Conservation (phyloP, 768 basidiomycete genomes). For the Leccinum arenicola region DNA sequence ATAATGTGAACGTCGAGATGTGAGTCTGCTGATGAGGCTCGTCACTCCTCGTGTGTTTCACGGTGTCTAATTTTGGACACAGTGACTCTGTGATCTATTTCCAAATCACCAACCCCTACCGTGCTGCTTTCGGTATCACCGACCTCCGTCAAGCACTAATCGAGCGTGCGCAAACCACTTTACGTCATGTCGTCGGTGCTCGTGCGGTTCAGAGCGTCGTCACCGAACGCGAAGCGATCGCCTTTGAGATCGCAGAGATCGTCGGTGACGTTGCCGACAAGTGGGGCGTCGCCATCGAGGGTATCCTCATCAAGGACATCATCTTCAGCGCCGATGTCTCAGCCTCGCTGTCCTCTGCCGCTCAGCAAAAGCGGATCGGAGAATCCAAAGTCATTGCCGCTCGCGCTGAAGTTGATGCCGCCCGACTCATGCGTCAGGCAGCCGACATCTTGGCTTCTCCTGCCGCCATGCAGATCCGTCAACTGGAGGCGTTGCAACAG, state of each 20-base stretch:
- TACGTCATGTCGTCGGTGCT: slow-evolving; percentile 96
- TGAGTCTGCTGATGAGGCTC: slow-evolving; percentile 33
- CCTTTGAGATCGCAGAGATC: slow-evolving; percentile 95
- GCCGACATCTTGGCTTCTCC: slow-evolving; percentile 93
- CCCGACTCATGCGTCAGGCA: slow-evolving; percentile 94
- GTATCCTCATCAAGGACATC: slow-evolving; percentile 93
- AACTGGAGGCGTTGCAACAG: slow-evolving; percentile 91
- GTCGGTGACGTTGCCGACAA: slow-evolving; percentile 90
- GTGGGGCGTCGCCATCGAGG: slow-evolving; percentile 97
- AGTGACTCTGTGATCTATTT: slow-evolving; percentile 94
- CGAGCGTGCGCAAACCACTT: slow-evolving; percentile 89
- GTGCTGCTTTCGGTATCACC: slow-evolving; percentile 89
- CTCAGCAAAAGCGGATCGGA: slow-evolving; percentile 95
- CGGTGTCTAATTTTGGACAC: slow-evolving; percentile 6
- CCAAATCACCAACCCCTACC: slow-evolving; percentile 87
- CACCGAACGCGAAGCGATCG: slow-evolving; percentile 95
- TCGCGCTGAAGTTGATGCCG: slow-evolving; percentile 92
- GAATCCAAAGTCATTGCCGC: slow-evolving; percentile 97
- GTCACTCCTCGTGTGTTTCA: background rate
- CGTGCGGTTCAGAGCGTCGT: slow-evolving; percentile 94
- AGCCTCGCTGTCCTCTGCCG: slow-evolving; percentile 88
- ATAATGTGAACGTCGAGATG: slow-evolving; percentile 96
- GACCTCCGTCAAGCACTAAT: slow-evolving; percentile 84
- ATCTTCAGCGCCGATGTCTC: slow-evolving; percentile 90
- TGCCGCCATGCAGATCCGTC: slow-evolving; percentile 97